Base-by-base conservation (phyloP, 2,329 filamentous ascomycete species). In the Colletotrichum lupini region DNA sequence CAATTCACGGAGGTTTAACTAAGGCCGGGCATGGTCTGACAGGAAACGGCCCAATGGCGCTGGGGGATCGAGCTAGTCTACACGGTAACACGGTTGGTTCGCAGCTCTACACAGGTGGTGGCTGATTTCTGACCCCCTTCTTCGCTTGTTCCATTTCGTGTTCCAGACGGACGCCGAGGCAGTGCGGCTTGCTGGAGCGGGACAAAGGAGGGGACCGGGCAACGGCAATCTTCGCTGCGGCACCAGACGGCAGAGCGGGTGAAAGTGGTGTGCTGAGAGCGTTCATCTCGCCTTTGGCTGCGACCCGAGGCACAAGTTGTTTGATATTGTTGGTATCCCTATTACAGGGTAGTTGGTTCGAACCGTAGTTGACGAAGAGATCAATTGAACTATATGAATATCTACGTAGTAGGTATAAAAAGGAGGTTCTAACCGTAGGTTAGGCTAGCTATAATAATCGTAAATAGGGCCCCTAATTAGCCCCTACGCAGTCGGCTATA, bases 11-110 rank as follows among this genome's bases (percentile, higher is more conserved):
- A 55, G 60, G 52, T 66, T 59, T 66, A 53, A 32, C 61, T 59
- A 12, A 42, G 42, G 68, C 42, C 55, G 68, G 61, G 9, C 55
- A 70, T 70, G 61, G 55, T 66, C 68, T 70, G 68, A 70, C 68
- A 42, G 61, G 35, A 58, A 60, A 32, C 61, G 30, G 28, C 24
- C 68, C 61, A 66, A 70, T 60, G 62, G 28, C 55, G 26, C 55
- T 57, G 55, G 26, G 3, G 8, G 26, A 30, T n/a, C 16, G 1
- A n/a, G 26, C 28, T 57, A 9, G 55, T 1, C 12, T 7, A 1
- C 19, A 22, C 42, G 37, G 37, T 42, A 42, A 19, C 16, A 8
- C 57, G 7, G 57, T 37, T 37, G 57, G 57, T 59, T 56, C 7
- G 24, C 26, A 56, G 5, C 26, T 37, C 57, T 42, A 32, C 55